Evolutionary conservation across 2,329 filamentous ascomycete genomes (phyloP).

Genomic region (Ramichloridium luteum): DNA sequence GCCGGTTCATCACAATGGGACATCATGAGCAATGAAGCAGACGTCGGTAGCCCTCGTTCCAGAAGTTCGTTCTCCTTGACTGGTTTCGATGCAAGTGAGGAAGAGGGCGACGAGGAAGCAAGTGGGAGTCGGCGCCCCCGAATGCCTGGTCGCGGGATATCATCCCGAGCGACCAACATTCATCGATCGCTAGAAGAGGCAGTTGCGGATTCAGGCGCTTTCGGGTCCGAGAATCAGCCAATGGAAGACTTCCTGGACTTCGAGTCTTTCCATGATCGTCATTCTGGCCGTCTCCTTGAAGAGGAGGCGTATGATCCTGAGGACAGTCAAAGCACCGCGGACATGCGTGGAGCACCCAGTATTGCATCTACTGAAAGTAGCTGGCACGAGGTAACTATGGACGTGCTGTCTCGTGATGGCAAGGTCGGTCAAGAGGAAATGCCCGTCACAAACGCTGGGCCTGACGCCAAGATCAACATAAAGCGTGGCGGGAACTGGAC

Average conservation of each 20-base stretch:
- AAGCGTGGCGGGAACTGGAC: slow-evolving; percentile 17
- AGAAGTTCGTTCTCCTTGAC: too few species aligned
- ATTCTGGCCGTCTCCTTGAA: background rate
- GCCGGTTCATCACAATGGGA: background rate
- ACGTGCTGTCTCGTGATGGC: background rate
- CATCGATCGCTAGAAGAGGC: slow-evolving; percentile 36
- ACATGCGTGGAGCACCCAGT: too few species aligned
- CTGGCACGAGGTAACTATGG: slow-evolving; percentile 6
- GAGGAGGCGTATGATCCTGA: background rate
- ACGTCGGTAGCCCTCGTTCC: too few species aligned
- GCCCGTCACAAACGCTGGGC: slow-evolving; percentile 26
- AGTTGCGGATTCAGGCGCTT: slow-evolving; percentile 6
- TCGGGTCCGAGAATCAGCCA: background rate
- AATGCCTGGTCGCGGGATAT: slow-evolving; percentile 35
- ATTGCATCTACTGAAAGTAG: slow-evolving; percentile 5
- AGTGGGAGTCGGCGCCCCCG: slow-evolving; percentile 24
- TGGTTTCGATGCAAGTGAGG: background rate
- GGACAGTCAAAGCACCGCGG: background rate
- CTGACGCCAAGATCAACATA: slow-evolving; percentile 24
- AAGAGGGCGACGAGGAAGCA: background rate
- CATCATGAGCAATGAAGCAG: too few species aligned
- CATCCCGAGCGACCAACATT: slow-evolving; percentile 37
- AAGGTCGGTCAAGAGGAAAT: slow-evolving; percentile 13
- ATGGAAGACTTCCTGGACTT: background rate
- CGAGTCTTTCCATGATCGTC: too few species aligned